These are phyloP conservation scores for Annulohypoxylon nitens DNA, from an alignment of 495 filamentous ascomycete species.

Conservation along the genomic window DNA sequence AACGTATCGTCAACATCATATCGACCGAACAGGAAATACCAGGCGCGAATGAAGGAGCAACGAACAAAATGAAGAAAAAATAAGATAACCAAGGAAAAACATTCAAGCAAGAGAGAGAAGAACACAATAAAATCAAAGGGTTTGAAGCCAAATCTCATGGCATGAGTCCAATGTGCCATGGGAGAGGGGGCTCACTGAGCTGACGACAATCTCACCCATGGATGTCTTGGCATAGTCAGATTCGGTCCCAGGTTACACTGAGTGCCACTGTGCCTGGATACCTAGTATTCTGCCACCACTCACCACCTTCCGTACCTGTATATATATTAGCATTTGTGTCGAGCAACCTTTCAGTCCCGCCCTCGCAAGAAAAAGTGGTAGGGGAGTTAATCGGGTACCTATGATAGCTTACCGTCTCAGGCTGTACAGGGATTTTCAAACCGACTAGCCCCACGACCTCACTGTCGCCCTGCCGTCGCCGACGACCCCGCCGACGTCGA, in stretches of 20 bases:
- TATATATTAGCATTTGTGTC: not conserved
- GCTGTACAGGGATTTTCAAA: not conserved
- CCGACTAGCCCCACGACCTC: not conserved
- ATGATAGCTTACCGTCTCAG: slow-evolving; percentile 1
- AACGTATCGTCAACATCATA: not conserved
- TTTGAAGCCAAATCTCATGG: not conserved
- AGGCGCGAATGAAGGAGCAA: not conserved
- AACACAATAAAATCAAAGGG: not conserved
- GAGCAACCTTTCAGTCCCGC: not conserved
- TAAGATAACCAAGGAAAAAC: not conserved
- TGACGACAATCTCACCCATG: not conserved
- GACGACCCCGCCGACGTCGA: not conserved
- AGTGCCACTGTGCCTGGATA: not conserved
- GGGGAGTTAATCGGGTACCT: not conserved
- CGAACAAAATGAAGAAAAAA: too few species aligned
- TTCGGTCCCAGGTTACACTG: not conserved
- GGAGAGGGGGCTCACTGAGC: not conserved
- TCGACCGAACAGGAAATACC: not conserved
- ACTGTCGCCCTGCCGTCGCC: not conserved
- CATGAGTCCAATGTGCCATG: not conserved
- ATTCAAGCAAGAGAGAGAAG: not conserved
- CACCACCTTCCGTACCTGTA: not conserved
- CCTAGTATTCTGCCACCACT: not conserved
- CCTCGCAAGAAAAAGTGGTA: not conserved
- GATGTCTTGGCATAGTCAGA: not conserved